phyloP scores from a whole-genome alignment of 2,329 filamentous ascomycete species.

The Bipolaris victoriae region DNA sequence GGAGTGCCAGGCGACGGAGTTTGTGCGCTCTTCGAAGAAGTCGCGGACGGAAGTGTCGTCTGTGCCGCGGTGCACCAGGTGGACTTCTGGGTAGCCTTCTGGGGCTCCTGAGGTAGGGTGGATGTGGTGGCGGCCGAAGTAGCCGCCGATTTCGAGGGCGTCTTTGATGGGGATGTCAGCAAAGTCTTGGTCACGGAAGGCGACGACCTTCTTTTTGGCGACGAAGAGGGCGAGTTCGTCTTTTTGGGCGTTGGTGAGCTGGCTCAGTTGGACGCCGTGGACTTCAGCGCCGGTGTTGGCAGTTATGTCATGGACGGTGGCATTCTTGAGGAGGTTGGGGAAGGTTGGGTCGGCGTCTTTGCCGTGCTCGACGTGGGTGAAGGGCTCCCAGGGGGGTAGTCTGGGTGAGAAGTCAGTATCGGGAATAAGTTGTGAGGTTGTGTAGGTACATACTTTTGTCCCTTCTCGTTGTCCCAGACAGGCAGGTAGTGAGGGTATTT shows the following conservation, averaged over 20 bases:
- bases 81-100: constrained; percentile 73
- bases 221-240: constrained; percentile 79
- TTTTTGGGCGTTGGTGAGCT: constrained; percentile 70
- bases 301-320: constrained; percentile 66
- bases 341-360: constrained; percentile 74
- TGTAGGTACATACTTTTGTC: constrained; percentile 4
- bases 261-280: constrained; percentile 72
- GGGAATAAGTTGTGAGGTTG: not conserved
- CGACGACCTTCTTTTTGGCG: constrained; percentile 75
- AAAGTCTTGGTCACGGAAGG: constrained; percentile 75
- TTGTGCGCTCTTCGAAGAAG: constrained; percentile 74
- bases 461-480: constrained; percentile 68
- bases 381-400: constrained; percentile 70
- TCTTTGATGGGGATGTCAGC: constrained; percentile 70
- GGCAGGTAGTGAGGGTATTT: constrained; percentile 77
- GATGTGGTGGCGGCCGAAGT: constrained; percentile 83
- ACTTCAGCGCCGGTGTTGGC: constrained; percentile 77
- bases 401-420: constrained; percentile 37
- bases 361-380: constrained; percentile 76
- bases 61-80: constrained; percentile 77
- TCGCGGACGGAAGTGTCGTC: constrained; percentile 65
- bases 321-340: constrained; percentile 68
- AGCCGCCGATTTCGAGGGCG: constrained; percentile 71
- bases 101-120: constrained; percentile 80
- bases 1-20: constrained; percentile 85